Conservation (phyloP, 2,329 filamentous ascomycete genomes). For the Purpureocillium lavendulum region DNA sequence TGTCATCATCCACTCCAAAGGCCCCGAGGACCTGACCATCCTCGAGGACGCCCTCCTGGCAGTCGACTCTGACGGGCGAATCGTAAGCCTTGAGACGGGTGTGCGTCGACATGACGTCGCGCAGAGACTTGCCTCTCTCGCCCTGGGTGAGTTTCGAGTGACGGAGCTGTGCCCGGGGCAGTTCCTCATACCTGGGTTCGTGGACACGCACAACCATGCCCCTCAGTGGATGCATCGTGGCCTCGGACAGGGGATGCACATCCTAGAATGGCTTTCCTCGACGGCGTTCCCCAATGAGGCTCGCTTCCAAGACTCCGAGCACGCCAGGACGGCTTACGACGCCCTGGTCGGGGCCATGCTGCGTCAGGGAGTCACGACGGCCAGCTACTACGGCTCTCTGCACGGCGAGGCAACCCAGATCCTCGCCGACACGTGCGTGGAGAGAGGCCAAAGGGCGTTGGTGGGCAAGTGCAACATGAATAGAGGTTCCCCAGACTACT, state of each 20-base stretch:
- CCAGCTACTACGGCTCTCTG: constrained; percentile 49
- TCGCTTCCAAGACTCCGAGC: constrained; percentile 43
- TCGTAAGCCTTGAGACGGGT: constrained; percentile 14
- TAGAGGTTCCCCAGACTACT: constrained; percentile 45
- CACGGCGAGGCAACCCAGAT: constrained; percentile 49
- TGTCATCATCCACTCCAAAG: constrained; percentile 30
- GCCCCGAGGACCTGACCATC: constrained; percentile 23
- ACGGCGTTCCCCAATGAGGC: constrained; percentile 59
- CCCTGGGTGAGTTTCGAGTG: constrained; percentile 2
- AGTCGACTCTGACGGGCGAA: constrained; percentile 14
- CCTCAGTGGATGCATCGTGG: constrained; percentile 45
- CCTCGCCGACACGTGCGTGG: constrained; percentile 44
- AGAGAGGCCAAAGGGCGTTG: constrained; percentile 48
- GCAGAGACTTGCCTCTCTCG: constrained; percentile 7
- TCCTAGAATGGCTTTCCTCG: constrained; percentile 55
- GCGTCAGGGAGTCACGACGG: constrained; percentile 53
- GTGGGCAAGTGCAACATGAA: constrained; percentile 58
- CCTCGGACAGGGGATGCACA: constrained; percentile 40
- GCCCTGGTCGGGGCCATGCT: constrained; percentile 49
- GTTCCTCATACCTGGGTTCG: constrained; percentile 51
- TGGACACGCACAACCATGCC: constrained; percentile 63
- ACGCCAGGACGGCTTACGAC: constrained; percentile 44
- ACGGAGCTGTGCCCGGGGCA: constrained; percentile 27
- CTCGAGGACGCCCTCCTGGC: constrained; percentile 28
- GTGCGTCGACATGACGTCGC: constrained; percentile 8